Conservation (phyloP, 2,329 filamentous ascomycete species). For the Botryotinia convoluta region DNA sequence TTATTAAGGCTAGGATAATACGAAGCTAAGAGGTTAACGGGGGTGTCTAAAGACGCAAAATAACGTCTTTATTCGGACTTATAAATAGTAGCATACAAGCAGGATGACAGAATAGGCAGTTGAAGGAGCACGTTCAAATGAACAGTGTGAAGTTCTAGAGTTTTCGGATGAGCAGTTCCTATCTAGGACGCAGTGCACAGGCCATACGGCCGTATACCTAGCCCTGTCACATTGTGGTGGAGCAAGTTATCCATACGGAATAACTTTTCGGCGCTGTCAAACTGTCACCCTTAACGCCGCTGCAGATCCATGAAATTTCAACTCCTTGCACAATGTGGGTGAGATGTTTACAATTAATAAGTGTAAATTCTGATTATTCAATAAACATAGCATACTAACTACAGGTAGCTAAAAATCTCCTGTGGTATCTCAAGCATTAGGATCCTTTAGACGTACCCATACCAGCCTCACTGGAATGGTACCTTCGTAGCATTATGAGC, state of each 20-base stretch:
- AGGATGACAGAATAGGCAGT: background rate
- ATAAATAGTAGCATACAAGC: background rate
- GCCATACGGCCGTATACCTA: background rate
- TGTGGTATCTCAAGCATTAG: background rate
- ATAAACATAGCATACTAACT: background rate
- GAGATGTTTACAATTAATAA: background rate
- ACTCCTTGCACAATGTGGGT: background rate
- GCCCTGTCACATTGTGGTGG: background rate
- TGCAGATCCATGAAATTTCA: background rate
- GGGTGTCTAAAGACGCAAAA: background rate
- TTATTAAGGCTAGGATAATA: background rate
- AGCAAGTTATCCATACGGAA: background rate
- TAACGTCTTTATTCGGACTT: background rate
- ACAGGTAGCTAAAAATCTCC: background rate
- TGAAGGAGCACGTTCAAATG: background rate
- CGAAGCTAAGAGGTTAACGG: background rate
- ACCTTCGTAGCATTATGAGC: conserved; percentile 7
- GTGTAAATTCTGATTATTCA: conserved; percentile 1
- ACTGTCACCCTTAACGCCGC: background rate
- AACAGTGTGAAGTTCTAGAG: background rate
- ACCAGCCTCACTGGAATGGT: conserved; percentile 12
- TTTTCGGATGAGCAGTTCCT: background rate
- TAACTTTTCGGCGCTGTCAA: background rate
- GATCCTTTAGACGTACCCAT: background rate
- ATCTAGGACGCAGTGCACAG: background rate